Base-by-base conservation (phyloP, 1,139 yeast species). In the Saccharomyces pastorianus region DNA sequence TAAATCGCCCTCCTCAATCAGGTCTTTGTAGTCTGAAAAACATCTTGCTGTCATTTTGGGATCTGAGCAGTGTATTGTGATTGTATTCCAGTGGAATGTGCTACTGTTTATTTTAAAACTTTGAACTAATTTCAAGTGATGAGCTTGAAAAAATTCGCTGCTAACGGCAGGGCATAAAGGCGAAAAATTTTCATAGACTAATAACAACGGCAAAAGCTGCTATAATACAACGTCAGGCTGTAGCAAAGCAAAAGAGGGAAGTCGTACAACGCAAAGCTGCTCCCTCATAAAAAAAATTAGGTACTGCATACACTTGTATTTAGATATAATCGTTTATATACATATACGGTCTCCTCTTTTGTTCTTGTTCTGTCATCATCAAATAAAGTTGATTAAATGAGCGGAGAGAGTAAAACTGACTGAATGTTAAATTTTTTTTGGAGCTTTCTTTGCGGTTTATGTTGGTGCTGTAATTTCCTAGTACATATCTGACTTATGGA, bases 1-100 rank as follows among this genome's bases (percentile, higher is more conserved):
- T 26, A 90, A 73, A 64, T 90, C 97, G 2, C 95, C 96, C 60
- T 86, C 95, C 62, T 84, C 85, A 49, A 93, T 84, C 23, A 65
- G 56, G 55, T 68, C 69, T 55, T 65, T 66, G 51, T 66, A 68
- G 34, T 61, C 64, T n/a, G 60, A 54, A 56, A 63, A 65, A 17
- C 14, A 17, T 14, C 6, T 34, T 6, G 46, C 5, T 32, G 17
- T 29, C 41, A 31, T 23, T 14, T 14, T 8, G 2, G 7, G 20
- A 9, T 17, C 20, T 32, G 2, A 8, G 48, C 9, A 27, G n/a
- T 31, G 23, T 17, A 3, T 9, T 46, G 25, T 23, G 14, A 23
- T 46, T 7, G 28, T 26, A 14, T 46, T 2, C 4, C 20, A 23
- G 42, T 20, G n/a, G 17, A 27, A 8, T 13, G 8, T 26, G 47